Evolutionary conservation across 148 eudicot species (phyloP).

Genomic region (Salicornia ramosissima): DNA sequence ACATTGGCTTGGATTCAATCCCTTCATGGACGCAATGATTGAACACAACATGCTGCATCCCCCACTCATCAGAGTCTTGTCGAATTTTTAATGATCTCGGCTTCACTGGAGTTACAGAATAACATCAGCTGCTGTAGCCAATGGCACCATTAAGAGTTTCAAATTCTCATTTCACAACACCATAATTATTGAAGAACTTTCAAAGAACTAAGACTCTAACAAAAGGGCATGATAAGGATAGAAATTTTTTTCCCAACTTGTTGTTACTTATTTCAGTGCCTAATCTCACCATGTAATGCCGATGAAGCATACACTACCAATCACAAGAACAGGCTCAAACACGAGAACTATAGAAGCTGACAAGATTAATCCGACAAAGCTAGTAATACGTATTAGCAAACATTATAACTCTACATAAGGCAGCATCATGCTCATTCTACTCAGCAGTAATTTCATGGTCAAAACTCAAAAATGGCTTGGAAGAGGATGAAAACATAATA

Average conservation of each 20-base stretch:
- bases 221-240: constrained; percentile 2
- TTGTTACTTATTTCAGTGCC: neutral
- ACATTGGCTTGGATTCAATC: constrained; percentile 24
- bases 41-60: constrained; percentile 58
- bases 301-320: neutral
- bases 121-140: constrained; percentile 69
- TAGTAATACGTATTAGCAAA: neutral
- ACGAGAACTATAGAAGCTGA: neutral
- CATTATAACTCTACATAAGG: neutral
- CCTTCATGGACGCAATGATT: constrained; percentile 34
- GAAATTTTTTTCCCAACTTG: neutral
- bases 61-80: constrained; percentile 60
- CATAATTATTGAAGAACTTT: constrained; percentile 4
- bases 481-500: neutral
- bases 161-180: constrained; percentile 22
- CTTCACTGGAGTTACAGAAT: constrained; percentile 78
- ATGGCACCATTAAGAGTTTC: constrained; percentile 37
- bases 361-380: neutral
- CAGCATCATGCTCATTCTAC: neutral
- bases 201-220: neutral
- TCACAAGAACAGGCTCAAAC: neutral
- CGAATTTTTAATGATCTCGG: constrained; percentile 55
- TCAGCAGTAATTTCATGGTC: neutral
- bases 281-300: neutral
- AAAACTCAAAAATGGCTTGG: neutral